These are phyloP conservation scores for Penicillium odoratum DNA, from an alignment of 495 filamentous ascomycete genomes.

Conservation along the genomic window DNA sequence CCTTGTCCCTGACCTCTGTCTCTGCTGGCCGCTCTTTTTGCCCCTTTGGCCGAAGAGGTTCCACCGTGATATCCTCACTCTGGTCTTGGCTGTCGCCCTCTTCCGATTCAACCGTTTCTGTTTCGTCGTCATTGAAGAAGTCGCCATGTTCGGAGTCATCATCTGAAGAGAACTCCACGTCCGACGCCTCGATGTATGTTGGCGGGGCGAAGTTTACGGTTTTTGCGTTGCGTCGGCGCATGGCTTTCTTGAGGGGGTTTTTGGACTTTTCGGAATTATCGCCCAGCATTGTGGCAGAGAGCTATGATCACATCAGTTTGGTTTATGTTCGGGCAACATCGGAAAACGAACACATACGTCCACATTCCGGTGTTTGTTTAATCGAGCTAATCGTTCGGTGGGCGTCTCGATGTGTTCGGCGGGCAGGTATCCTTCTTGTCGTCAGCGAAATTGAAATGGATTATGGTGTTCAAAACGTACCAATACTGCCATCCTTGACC, in stretches of 20 bases:
- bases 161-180: conserved; percentile 86
- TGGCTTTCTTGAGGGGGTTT: conserved; percentile 86
- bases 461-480: conserved; percentile 47
- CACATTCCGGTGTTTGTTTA: conserved; percentile 98
- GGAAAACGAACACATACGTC: conserved; percentile 62
- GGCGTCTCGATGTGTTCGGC: conserved; percentile 99
- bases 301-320: conserved; percentile 46
- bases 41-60: conserved; percentile 45
- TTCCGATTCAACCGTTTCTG: conserved; percentile 43
- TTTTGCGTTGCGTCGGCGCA: conserved; percentile 83
- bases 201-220: conserved; percentile 84
- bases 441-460: conserved; percentile 20
- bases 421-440: conserved; percentile 76
- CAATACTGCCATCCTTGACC: conserved; percentile 96
- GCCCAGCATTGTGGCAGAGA: conserved; percentile 91
- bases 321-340: neutral
- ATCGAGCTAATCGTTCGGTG: conserved; percentile 84
- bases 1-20: conserved; percentile 31
- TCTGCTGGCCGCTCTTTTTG: conserved; percentile 38
- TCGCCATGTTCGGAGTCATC: conserved; percentile 68
- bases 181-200: conserved; percentile 88
- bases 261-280: conserved; percentile 88
- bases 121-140: conserved; percentile 54
- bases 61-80: conserved; percentile 46
- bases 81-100: conserved; percentile 40